Evolutionary conservation across 2,329 filamentous ascomycete species (phyloP).

Genomic region (Penicillium crustosum): DNA sequence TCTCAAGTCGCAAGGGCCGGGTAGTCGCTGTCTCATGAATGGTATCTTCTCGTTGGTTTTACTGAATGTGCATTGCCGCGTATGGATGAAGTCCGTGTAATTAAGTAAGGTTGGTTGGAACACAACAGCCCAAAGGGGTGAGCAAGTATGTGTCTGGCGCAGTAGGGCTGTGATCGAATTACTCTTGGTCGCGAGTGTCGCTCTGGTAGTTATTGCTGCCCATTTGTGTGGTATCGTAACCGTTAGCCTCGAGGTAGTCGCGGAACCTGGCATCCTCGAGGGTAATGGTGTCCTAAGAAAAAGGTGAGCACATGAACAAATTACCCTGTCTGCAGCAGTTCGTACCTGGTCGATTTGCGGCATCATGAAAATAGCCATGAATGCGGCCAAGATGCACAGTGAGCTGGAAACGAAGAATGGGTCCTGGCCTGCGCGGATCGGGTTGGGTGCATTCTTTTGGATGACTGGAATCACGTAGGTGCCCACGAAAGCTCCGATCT

Average conservation of each 20-base stretch:
- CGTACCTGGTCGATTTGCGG: constrained; percentile 67
- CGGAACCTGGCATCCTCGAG: constrained; percentile 75
- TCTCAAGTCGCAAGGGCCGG: constrained; percentile 13
- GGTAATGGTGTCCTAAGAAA: constrained; percentile 71
- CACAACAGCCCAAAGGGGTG: background rate
- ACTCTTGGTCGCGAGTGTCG: constrained; percentile 1
- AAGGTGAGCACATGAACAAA: constrained; percentile 22
- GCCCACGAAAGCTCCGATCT: constrained; percentile 72
- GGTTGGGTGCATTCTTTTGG: constrained; percentile 54
- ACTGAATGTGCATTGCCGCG: constrained; percentile 11
- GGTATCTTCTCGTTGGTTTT: background rate
- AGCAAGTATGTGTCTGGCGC: background rate
- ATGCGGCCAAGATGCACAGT: constrained; percentile 73
- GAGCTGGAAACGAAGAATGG: constrained; percentile 84
- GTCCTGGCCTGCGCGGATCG: constrained; percentile 68
- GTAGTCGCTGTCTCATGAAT: constrained; percentile 12
- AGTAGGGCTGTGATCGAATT: background rate
- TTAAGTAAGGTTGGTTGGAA: background rate
- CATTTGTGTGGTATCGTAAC: constrained; percentile 69
- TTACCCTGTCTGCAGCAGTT: background rate
- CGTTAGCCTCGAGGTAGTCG: constrained; percentile 68
- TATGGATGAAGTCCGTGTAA: constrained; percentile 1
- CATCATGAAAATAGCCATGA: constrained; percentile 64
- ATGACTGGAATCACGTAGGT: constrained; percentile 79
- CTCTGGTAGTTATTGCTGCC: constrained; percentile 37